Evolutionary conservation across 2,329 filamentous ascomycete genomes (phyloP).

Genomic region (Hirsutella rhossiliensis): DNA sequence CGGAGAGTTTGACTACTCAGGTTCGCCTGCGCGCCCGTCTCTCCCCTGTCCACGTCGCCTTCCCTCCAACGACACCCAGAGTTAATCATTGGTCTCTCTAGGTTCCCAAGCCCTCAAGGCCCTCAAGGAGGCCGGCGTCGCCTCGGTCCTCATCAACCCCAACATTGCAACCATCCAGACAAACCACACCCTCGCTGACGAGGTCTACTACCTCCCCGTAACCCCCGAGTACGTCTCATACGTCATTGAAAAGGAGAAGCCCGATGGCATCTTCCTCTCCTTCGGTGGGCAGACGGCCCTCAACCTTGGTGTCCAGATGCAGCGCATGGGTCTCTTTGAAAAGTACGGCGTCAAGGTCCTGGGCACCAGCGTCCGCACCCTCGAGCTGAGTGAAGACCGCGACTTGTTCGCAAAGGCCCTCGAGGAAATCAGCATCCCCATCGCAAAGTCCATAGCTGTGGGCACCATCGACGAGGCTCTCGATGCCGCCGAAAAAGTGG

Average conservation of each 20-base stretch:
- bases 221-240: constrained; percentile 96
- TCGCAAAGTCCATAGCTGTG: constrained; percentile 91
- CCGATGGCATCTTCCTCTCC: constrained; percentile 93
- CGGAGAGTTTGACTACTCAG: constrained; percentile 97
- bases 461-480: constrained; percentile 85
- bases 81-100: no score
- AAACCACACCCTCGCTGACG: constrained; percentile 88
- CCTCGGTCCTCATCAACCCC: constrained; percentile 89
- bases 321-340: constrained; percentile 89
- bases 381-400: constrained; percentile 91
- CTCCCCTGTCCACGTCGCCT: no score
- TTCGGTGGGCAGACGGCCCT: constrained; percentile 96
- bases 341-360: constrained; percentile 92
- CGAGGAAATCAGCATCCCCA: constrained; percentile 94
- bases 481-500: constrained; percentile 72
- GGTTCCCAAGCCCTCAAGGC: constrained; percentile 95
- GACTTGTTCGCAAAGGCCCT: constrained; percentile 92
- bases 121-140: constrained; percentile 85
- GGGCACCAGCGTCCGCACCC: constrained; percentile 85
- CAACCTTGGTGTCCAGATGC: constrained; percentile 94
- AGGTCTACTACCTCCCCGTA: constrained; percentile 96
- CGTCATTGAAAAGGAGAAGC: constrained; percentile 90
- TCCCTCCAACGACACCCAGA: no score
- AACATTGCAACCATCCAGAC: constrained; percentile 99
- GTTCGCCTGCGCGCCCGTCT: constrained; percentile 37